These are phyloP conservation scores for Gamarada debralockiae DNA, from an alignment of 495 filamentous ascomycete genomes.

Conservation along the genomic window DNA sequence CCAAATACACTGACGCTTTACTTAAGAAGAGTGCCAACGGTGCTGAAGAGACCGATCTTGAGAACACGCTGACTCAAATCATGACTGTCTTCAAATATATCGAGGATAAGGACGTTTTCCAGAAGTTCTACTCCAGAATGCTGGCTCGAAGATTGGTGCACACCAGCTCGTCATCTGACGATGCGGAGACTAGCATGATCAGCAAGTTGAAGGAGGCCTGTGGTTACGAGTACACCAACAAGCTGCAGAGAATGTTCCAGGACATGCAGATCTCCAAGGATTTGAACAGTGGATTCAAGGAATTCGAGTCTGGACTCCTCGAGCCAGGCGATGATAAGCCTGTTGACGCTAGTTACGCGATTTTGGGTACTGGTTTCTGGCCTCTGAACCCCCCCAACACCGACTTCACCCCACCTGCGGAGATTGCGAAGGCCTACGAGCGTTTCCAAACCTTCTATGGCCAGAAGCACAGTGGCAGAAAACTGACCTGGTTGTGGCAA, in stretches of 20 bases:
- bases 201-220: slow-evolving; percentile 98
- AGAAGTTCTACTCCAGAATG: slow-evolving; percentile 98
- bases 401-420: slow-evolving; percentile 77
- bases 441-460: slow-evolving; percentile 89
- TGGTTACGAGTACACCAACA: slow-evolving; percentile 98
- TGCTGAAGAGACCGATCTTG: slow-evolving; percentile 88
- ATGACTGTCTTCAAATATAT: slow-evolving; percentile 99
- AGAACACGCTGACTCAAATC: slow-evolving; percentile 86
- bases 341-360: slow-evolving; percentile 73
- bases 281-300: slow-evolving; percentile 82
- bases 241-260: slow-evolving; percentile 99
- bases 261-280: slow-evolving; percentile 99
- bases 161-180: slow-evolving; percentile 88
- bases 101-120: slow-evolving; percentile 99
- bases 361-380: slow-evolving; percentile 98
- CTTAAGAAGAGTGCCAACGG: slow-evolving; percentile 89
- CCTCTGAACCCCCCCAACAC: slow-evolving; percentile 82
- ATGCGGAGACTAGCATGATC: slow-evolving; percentile 99
- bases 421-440: slow-evolving; percentile 82
- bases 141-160: slow-evolving; percentile 93
- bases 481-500: slow-evolving; percentile 97
- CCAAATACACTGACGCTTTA: slow-evolving; percentile 92
- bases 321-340: slow-evolving; percentile 55
- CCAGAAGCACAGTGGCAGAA: slow-evolving; percentile 92
- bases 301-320: slow-evolving; percentile 50